These are phyloP conservation scores for Schwanniomyces vanrijiae DNA, from an alignment of 805 yeast species.

Conservation along the genomic window DNA sequence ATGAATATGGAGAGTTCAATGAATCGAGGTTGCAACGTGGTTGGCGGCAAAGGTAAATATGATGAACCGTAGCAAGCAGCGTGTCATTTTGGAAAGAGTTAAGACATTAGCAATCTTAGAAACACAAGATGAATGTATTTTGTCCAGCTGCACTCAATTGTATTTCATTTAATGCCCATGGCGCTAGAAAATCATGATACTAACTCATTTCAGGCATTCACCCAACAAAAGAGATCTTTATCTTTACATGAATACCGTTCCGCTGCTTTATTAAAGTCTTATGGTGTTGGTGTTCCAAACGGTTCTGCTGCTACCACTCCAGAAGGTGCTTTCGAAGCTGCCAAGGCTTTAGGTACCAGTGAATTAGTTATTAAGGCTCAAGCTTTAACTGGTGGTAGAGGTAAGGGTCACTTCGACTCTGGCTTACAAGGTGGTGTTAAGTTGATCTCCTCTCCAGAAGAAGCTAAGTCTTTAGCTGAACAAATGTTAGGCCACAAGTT, in stretches of 20 bases:
- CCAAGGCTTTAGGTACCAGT: constrained; percentile 70
- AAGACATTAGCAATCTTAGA: neutral
- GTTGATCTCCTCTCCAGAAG: constrained; percentile 79
- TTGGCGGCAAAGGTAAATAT: neutral
- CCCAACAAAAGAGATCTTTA: constrained; percentile 59
- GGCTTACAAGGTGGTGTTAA: constrained; percentile 97
- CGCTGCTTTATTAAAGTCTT: constrained; percentile 76
- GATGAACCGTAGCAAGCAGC: neutral
- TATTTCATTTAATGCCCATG: neutral
- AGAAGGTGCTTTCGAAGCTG: constrained; percentile 81
- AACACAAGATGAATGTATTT: neutral
- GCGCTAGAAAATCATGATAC: constrained; percentile 7
- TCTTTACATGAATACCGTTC: constrained; percentile 97
- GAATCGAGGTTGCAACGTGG: neutral
- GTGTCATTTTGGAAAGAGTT: neutral
- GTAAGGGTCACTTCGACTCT: constrained; percentile 95
- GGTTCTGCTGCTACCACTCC: constrained; percentile 92
- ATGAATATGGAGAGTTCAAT: neutral
- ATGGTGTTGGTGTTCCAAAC: constrained; percentile 87
- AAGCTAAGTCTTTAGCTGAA: constrained; percentile 81
- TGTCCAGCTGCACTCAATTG: neutral
- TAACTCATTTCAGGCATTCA: constrained; percentile 24
- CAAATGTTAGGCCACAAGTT: constrained; percentile 91
- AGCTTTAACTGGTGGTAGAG: constrained; percentile 99
- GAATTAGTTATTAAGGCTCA: constrained; percentile 97